Evolutionary conservation across 2,329 filamentous ascomycete species (phyloP).

Genomic region (Chalaropsis ovoidea): DNA sequence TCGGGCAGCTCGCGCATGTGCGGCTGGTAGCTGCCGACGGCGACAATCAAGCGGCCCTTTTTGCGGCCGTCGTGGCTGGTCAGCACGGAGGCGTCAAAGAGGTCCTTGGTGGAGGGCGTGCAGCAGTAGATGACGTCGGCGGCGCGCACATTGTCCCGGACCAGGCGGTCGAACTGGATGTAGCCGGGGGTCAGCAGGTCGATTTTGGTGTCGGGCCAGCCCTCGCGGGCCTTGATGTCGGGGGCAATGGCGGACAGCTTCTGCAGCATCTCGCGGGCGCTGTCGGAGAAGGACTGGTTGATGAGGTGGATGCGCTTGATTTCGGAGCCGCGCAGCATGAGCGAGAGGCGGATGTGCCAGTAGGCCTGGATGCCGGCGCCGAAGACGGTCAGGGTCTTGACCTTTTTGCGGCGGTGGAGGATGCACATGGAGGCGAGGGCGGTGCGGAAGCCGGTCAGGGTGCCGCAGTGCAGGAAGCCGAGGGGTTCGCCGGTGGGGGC

Average conservation of each 20-base stretch:
- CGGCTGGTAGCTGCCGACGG: conserved; percentile 58
- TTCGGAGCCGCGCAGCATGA: conserved; percentile 59
- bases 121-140: conserved; percentile 83
- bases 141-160: conserved; percentile 59
- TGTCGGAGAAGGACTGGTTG: conserved; percentile 58
- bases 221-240: conserved; percentile 44
- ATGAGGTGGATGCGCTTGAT: conserved; percentile 75
- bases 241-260: conserved; percentile 39
- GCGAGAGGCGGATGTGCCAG: conserved; percentile 81
- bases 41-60: conserved; percentile 61
- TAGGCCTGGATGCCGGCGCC: conserved; percentile 84
- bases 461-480: conserved; percentile 61
- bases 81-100: conserved; percentile 65
- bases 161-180: conserved; percentile 53
- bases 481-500: conserved; percentile 49
- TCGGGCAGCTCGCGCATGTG: conserved; percentile 76
- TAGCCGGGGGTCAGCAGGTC: conserved; percentile 59
- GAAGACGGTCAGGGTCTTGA: conserved; percentile 73
- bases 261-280: conserved; percentile 43
- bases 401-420: conserved; percentile 52
- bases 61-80: conserved; percentile 59
- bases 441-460: conserved; percentile 71
- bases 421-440: conserved; percentile 61
- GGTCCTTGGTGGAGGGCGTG: conserved; percentile 60
- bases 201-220: conserved; percentile 58